Conservation (phyloP, 2,329 filamentous ascomycete genomes). For the Verticillium tricorpus region DNA sequence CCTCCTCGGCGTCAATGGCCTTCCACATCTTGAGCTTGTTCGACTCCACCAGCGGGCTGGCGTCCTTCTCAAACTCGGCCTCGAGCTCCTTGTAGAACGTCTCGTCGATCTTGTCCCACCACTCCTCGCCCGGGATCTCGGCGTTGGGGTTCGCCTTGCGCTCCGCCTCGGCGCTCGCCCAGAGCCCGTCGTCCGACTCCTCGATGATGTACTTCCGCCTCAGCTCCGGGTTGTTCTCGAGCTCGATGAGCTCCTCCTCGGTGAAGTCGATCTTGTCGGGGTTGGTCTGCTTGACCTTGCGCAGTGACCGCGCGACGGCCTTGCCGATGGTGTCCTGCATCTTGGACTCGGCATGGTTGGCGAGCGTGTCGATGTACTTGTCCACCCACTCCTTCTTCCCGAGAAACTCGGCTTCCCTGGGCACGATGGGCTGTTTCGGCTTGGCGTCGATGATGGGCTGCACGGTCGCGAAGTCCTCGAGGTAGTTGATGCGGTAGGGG, state of each 20-base stretch:
- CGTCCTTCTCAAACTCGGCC: conserved; percentile 16
- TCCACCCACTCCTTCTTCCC: conserved; percentile 55
- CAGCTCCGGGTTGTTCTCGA: conserved; percentile 33
- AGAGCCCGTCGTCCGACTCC: conserved; percentile 5
- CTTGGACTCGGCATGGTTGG: conserved; percentile 35
- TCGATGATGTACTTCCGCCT: conserved; percentile 30
- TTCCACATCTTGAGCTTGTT: conserved; percentile 27
- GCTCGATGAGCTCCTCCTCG: conserved; percentile 40
- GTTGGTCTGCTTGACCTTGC: conserved; percentile 34
- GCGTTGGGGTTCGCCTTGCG: conserved; percentile 11
- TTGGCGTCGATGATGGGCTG: conserved; percentile 74
- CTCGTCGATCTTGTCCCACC: conserved; percentile 15
- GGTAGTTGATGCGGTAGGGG: conserved; percentile 66
- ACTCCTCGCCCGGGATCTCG: conserved; percentile 6
- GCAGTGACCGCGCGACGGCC: conserved; percentile 36
- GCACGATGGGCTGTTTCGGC: conserved; percentile 42
- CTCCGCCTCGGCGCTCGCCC: not conserved
- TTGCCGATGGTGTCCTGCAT: conserved; percentile 36
- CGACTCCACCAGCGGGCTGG: conserved; percentile 21
- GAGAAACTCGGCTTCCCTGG: conserved; percentile 54
- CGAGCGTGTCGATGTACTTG: conserved; percentile 49
- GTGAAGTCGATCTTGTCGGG: conserved; percentile 52
- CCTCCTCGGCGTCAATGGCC: conserved; percentile 20
- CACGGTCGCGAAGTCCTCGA: conserved; percentile 77
- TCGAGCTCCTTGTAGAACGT: conserved; percentile 19